phyloP scores from a whole-genome alignment of 2,329 filamentous ascomycete species.

The Ophiobolus disseminans region DNA sequence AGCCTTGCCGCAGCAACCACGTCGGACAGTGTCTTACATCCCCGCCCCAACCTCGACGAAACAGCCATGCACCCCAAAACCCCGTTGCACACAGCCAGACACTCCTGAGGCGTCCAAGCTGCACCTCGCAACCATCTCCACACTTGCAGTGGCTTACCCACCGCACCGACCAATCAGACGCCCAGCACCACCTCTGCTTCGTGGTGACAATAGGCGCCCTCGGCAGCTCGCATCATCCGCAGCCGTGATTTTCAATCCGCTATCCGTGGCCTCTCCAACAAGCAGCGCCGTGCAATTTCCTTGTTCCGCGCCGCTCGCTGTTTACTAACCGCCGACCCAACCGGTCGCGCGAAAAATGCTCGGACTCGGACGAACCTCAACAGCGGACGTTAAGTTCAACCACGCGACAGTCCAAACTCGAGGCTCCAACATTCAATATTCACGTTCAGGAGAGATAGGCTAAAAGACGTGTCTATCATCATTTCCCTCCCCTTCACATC shows the following conservation, averaged over 20 bases:
- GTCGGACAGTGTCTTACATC: constrained; percentile 14
- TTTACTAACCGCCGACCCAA: constrained; percentile 9
- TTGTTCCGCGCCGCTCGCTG: constrained; percentile 10
- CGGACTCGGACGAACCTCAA: constrained; percentile 14
- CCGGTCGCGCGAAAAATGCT: constrained; percentile 10
- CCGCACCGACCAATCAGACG: constrained; percentile 20
- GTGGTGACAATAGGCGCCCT: constrained; percentile 28
- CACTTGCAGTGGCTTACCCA: not conserved
- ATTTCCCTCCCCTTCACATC: not conserved
- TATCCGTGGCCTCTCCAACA: not conserved
- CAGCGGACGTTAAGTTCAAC: not conserved
- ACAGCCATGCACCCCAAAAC: constrained; percentile 19
- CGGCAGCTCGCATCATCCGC: constrained; percentile 31
- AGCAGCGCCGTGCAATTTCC: constrained; percentile 20
- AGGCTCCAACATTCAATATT: not conserved
- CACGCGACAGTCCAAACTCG: not conserved
- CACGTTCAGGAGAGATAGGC: not conserved
- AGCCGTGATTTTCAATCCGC: constrained; percentile 6
- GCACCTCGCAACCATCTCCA: constrained; percentile 5
- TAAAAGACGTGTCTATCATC: not conserved
- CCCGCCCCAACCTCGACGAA: constrained; percentile 21
- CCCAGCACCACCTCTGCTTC: not conserved
- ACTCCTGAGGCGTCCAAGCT: too few relatives aligned
- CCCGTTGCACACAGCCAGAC: not conserved
- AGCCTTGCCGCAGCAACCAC: constrained; percentile 33